phyloP scores from a whole-genome alignment of 371 early-diverging fungal species.

The Parasitella parasitica region DNA sequence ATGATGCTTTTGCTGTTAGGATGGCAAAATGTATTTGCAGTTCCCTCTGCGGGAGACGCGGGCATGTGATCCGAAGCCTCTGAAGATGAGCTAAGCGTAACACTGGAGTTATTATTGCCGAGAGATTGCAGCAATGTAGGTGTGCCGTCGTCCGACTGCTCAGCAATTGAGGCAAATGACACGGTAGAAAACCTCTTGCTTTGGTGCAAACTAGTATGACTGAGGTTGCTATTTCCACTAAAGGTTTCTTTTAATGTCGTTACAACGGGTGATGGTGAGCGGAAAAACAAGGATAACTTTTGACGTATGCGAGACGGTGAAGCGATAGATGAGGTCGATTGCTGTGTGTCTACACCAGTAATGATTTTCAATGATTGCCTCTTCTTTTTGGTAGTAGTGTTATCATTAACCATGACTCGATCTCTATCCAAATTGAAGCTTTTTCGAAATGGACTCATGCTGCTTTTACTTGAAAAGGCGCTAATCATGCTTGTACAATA shows the following conservation, averaged over 20 bases:
- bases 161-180: constrained; percentile 1
- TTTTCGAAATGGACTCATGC: constrained; percentile 2
- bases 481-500: neutral
- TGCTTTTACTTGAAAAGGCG: constrained; percentile 11
- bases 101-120: neutral
- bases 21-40: neutral
- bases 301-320: constrained; percentile 11
- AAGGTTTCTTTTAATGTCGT: constrained; percentile 8
- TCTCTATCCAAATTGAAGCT: neutral
- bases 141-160: neutral
- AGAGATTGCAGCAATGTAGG: neutral
- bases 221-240: neutral
- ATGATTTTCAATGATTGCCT: constrained; percentile 9
- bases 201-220: neutral
- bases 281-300: constrained; percentile 16
- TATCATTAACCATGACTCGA: neutral
- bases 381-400: neutral
- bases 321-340: neutral
- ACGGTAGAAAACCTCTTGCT: neutral
- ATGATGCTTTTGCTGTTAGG: neutral
- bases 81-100: neutral
- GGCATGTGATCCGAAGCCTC: constrained; percentile 16
- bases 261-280: constrained; percentile 14
- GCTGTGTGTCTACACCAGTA: neutral
- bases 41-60: constrained; percentile 8